Evolutionary conservation across 2,329 filamentous ascomycete species (phyloP).

Genomic region (Talaromyces sp.): DNA sequence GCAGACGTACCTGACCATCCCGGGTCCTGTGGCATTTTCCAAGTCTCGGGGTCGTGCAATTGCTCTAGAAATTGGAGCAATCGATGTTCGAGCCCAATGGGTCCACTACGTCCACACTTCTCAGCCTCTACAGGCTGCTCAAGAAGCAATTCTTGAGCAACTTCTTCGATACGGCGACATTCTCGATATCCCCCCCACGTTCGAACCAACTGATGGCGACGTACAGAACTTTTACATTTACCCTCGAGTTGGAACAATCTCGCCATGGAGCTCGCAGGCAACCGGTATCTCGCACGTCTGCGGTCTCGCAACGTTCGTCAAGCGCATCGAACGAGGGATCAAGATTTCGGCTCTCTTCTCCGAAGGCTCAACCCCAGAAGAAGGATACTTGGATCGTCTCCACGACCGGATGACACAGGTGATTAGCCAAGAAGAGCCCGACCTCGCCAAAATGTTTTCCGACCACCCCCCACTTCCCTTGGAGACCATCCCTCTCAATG

Average conservation of each 20-base stretch:
- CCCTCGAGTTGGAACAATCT: constrained; percentile 77
- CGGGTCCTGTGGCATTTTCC: constrained; percentile 45
- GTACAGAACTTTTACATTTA: constrained; percentile 66
- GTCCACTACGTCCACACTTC: constrained; percentile 65
- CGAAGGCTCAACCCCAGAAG: constrained; percentile 57
- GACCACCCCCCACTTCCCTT: constrained; percentile 64
- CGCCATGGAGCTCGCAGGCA: constrained; percentile 95
- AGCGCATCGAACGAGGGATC: constrained; percentile 83
- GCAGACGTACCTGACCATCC: constrained; percentile 35
- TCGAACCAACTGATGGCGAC: constrained; percentile 49
- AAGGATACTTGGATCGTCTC: constrained; percentile 62
- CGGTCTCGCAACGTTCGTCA: constrained; percentile 66
- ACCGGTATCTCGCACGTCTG: constrained; percentile 93
- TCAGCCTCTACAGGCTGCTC: constrained; percentile 44
- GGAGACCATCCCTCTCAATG: constrained; percentile 71
- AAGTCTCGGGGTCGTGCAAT: constrained; percentile 45
- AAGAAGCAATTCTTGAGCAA: constrained; percentile 55
- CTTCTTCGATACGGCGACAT: constrained; percentile 61
- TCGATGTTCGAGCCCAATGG: constrained; percentile 47
- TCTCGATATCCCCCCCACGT: constrained; percentile 42
- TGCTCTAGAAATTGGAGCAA: constrained; percentile 41
- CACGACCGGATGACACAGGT: constrained; percentile 96
- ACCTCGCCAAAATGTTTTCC: constrained; percentile 73
- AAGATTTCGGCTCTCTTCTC: constrained; percentile 62
- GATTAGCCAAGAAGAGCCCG: constrained; percentile 64